Conservation (phyloP, 2,329 filamentous ascomycete species). For the Fusarium sambucinum region DNA sequence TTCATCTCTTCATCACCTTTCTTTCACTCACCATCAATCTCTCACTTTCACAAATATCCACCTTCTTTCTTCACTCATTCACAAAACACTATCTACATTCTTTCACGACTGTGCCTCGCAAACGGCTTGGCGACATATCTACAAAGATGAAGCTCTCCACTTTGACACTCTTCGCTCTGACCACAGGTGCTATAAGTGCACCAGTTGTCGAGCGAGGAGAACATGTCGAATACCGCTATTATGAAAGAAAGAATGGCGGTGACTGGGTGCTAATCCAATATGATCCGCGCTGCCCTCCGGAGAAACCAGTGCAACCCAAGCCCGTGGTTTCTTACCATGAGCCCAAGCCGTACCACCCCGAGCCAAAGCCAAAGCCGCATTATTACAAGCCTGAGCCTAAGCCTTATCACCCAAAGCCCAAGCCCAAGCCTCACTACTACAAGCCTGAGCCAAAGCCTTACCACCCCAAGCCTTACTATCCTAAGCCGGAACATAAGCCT, state of each 20-base stretch:
- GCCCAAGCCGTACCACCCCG: not conserved
- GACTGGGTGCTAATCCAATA: not conserved
- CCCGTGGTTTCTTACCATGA: not conserved
- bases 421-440: not conserved
- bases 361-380: not conserved
- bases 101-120: not conserved
- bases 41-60: not conserved
- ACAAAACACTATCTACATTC: not conserved
- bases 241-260: constrained; percentile 1
- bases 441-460: not conserved
- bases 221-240: not conserved
- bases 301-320: not conserved
- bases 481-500: not conserved
- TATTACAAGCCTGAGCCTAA: not conserved
- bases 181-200: not conserved
- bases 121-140: not conserved
- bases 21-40: not conserved
- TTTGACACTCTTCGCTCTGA: not conserved
- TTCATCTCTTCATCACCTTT: not conserved
- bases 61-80: not conserved
- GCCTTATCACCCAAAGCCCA: not conserved
- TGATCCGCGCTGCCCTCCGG: not conserved
- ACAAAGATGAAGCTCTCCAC: not conserved
- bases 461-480: not conserved
- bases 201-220: not conserved